Percentiles rank a stretch among this genome's conserved stretches.
phyloP scores from a whole-genome alignment of 208 protist genomes.

The Crithidia brevicula region DNA sequence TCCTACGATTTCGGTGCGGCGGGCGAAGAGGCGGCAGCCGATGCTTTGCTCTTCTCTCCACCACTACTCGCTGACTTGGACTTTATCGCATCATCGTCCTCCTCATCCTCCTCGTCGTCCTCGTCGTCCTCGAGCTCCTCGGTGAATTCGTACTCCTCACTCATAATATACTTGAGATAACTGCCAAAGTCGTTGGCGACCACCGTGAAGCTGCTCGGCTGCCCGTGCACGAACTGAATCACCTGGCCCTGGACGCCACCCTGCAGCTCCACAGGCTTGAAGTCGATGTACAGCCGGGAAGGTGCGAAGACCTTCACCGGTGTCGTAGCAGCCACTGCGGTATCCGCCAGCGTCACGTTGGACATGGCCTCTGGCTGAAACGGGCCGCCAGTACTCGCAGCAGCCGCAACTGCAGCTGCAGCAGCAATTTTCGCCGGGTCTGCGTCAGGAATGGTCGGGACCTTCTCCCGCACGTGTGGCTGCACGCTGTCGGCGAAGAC shows the following conservation, averaged over 20 bases:
- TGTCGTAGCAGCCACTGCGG: background rate
- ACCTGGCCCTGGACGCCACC: conserved; percentile 45
- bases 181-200: conserved; percentile 60
- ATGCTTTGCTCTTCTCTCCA: background rate
- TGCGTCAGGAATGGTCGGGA: conserved; percentile 20
- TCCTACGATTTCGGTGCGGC: too few species aligned
- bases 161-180: conserved; percentile 61
- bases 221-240: conserved; percentile 49
- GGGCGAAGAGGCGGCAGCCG: background rate
- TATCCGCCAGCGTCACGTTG: background rate
- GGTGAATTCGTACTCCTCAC: conserved; percentile 66
- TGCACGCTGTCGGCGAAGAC: conserved; percentile 63
- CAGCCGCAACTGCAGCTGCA: background rate
- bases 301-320: conserved; percentile 22
- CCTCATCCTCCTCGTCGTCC: conserved; percentile 50
- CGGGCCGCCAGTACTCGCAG: background rate
- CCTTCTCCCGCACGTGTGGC: conserved; percentile 33
- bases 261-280: conserved; percentile 30
- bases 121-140: conserved; percentile 64
- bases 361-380: background rate
- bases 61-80: background rate
- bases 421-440: conserved; percentile 26
- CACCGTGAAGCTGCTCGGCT: conserved; percentile 52
- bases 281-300: conserved; percentile 65
- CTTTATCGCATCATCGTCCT: conserved; percentile 1